These are phyloP conservation scores for Saccharomycopsis schoenii DNA, from an alignment of 805 yeast species.

Conservation along the genomic window DNA sequence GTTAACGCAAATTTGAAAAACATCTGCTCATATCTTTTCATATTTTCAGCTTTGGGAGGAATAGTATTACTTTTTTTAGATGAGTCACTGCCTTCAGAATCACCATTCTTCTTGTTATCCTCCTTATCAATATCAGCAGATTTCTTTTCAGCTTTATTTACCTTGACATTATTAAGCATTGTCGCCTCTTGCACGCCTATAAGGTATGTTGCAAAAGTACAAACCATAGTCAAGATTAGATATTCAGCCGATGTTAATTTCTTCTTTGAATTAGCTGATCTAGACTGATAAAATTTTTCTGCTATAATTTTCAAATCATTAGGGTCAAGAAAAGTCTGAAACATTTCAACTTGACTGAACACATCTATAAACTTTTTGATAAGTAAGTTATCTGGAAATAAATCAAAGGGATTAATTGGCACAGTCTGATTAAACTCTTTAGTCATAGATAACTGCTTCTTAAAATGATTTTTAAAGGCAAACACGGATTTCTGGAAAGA, in stretches of 20 bases:
- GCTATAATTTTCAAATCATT: not conserved
- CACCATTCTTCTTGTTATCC: not conserved
- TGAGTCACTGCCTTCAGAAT: not conserved
- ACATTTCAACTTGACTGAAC: not conserved
- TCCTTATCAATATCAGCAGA: not conserved
- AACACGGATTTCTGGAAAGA: not conserved
- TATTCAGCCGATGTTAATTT: not conserved
- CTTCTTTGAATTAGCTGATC: not conserved
- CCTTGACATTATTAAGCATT: not conserved
- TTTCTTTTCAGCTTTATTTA: not conserved
- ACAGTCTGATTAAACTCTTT: not conserved
- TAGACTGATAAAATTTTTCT: not conserved
- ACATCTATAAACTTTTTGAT: not conserved
- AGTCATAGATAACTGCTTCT: not conserved
- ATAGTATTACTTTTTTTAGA: too few relatives aligned
- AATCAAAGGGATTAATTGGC: not conserved
- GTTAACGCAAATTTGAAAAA: slow-evolving; percentile 34
- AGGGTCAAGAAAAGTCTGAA: not conserved
- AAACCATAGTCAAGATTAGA: not conserved
- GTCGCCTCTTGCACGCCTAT: not conserved
- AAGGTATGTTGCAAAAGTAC: not conserved
- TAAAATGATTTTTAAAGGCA: not conserved
- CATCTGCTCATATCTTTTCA: slow-evolving; percentile 8
- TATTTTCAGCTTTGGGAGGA: not conserved
- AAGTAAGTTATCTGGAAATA: not conserved